Evolutionary conservation across 306 rosid species (phyloP).

Genomic region (Canavalia gladiata): DNA sequence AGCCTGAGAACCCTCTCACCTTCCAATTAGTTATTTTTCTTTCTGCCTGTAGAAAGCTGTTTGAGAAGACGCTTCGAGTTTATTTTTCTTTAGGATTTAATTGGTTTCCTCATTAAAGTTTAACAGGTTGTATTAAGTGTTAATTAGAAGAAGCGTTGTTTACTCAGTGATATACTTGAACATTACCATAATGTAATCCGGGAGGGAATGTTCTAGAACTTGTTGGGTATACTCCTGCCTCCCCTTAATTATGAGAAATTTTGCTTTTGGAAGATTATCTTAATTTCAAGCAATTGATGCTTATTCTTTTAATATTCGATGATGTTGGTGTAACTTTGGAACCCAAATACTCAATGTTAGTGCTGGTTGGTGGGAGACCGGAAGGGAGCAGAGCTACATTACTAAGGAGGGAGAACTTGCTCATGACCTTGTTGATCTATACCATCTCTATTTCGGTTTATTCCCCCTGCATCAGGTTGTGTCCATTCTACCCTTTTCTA

Average conservation of each 20-base stretch:
- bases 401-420: background rate
- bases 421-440: too few species aligned
- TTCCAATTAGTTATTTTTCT: conserved; percentile 17
- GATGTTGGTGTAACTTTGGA: background rate
- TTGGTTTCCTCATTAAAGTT: conserved; percentile 21
- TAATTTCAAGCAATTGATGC: background rate
- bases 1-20: background rate
- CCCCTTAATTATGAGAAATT: background rate
- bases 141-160: conserved; percentile 32
- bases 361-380: background rate
- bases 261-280: background rate
- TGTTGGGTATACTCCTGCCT: background rate
- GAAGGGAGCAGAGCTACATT: background rate
- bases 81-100: conserved; percentile 35
- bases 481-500: background rate
- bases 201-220: conserved; percentile 1
- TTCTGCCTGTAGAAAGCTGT: conserved; percentile 54
- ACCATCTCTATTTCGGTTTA: background rate
- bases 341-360: background rate
- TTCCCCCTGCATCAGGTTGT: background rate
- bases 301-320: background rate
- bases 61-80: conserved; percentile 45
- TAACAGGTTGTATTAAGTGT: conserved; percentile 45
- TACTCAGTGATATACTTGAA: conserved; percentile 43
- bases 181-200: conserved; percentile 6